Evolutionary conservation across 371 early-diverging fungal genomes (phyloP).

Genomic region (Mycotypha africana): DNA sequence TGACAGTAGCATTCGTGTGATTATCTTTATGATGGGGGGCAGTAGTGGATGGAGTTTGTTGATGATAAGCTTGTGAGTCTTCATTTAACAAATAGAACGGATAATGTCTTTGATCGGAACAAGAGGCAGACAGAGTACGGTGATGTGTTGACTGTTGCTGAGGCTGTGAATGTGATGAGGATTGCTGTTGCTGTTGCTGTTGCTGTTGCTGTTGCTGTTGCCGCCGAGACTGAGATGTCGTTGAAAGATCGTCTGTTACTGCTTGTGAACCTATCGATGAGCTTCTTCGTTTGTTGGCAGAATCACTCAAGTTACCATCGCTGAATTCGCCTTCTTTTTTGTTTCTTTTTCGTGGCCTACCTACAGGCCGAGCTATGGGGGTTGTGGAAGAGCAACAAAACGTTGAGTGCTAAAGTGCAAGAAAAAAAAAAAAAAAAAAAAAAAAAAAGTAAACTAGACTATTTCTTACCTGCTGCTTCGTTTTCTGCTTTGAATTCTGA

Average conservation of each 20-base stretch:
- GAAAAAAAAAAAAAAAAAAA: not conserved
- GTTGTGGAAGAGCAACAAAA: too few species aligned
- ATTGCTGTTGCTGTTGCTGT: conserved; percentile 6
- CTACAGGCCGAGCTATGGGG: conserved; percentile 19
- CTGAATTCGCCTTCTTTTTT: conserved; percentile 2
- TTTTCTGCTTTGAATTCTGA: conserved; percentile 39
- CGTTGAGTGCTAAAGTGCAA: too few species aligned
- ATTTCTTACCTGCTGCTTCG: conserved; percentile 25
- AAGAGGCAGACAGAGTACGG: not conserved
- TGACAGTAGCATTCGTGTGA: too few species aligned
- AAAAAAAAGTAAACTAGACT: too few species aligned
- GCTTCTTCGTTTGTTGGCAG: conserved; percentile 1
- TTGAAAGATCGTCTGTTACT: not conserved
- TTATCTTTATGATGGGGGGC: too few species aligned
- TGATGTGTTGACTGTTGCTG: not conserved
- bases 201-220: conserved; percentile 15
- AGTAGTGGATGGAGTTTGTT: too few species aligned
- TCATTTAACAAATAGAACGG: conserved; percentile 14
- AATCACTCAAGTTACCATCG: not conserved
- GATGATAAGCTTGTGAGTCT: conserved; percentile 7
- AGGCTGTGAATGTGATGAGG: not conserved
- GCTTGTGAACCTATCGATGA: too few species aligned
- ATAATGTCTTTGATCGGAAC: conserved; percentile 7
- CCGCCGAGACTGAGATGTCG: not conserved
- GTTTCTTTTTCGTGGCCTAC: conserved; percentile 18